Base-by-base conservation (phyloP, 2,329 filamentous ascomycete species). In the Epicoccum sorghinum region DNA sequence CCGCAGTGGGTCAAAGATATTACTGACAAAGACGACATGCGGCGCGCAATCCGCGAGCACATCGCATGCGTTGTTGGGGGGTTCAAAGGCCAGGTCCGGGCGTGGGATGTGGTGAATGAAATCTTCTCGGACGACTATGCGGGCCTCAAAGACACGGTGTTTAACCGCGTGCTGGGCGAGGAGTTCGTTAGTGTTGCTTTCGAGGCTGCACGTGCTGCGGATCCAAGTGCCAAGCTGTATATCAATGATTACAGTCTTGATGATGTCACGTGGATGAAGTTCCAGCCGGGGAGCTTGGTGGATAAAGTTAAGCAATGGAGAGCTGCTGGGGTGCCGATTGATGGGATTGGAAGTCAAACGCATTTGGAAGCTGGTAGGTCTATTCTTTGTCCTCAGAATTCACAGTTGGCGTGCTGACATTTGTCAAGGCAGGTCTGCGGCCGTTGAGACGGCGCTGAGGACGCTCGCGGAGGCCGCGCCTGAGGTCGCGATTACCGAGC, bases 121-220 rank as follows among this genome's bases (percentile, higher is more conserved):
- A 84, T 86, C 67, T 83, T 87, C 69, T 6, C 27, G 27, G 81
- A 83, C 57, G 77, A 88, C 62, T 79, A 42, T 12, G 87, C 86
- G 23, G 76, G 70, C 3, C 77, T 88, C 44, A 84, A 87, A 25
- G 61, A 77, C 32, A 83, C 80, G 7, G 85, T 89, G 57, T 91
- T 89, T 77, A 87, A 79, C 63, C 80, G 83, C 10, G 84, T 90
- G 1, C 80, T 91, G 2, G 88, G 88, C 1, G 86, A 90, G 75
- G 83, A 85, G 70, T 90, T 88, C 68, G 84, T 91, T 42, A 77
- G 80, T 24, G 88, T 91, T 67, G 88, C 88, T 7, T 91, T 91
- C 75, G 80, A 84, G 55, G 84, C 88, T 3, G 89, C 89, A 10
- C 82, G 83, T 49, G 78, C 79, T 5, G 87, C 86, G 5, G 89